Evolutionary conservation across 495 filamentous ascomycete genomes (phyloP).

Genomic region (Haplographium delicatum): DNA sequence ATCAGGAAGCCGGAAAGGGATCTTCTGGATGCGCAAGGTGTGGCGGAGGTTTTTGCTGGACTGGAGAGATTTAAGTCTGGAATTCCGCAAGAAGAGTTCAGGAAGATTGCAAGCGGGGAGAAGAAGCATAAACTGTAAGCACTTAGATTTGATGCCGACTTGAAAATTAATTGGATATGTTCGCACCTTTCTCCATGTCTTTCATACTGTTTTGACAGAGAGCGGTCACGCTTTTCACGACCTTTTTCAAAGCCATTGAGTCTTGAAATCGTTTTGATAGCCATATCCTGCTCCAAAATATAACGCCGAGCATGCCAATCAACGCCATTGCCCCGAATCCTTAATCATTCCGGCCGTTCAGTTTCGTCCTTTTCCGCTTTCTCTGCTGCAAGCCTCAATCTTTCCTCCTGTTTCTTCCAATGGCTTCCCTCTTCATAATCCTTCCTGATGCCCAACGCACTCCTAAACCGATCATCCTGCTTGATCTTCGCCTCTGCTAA

Average conservation of each 20-base stretch:
- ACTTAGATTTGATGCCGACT: not conserved
- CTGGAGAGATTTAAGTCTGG: conserved; percentile 74
- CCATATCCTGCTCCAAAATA: not conserved
- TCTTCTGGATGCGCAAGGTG: conserved; percentile 66
- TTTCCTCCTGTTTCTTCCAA: conserved; percentile 68
- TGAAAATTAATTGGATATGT: not conserved
- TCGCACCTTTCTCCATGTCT: conserved; percentile 10
- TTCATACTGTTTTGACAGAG: no score
- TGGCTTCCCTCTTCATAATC: conserved; percentile 83
- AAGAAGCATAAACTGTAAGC: conserved; percentile 73
- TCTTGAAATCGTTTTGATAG: no score
- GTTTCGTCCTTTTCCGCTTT: conserved; percentile 33
- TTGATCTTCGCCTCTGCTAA: conserved; percentile 92
- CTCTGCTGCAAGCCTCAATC: conserved; percentile 52
- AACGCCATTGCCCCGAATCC: not conserved
- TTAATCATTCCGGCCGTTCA: conserved; percentile 11
- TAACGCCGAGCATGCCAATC: not conserved
- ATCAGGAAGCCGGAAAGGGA: conserved; percentile 71
- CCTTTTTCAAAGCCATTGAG: no score
- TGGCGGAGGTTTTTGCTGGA: conserved; percentile 78
- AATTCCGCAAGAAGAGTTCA: conserved; percentile 80
- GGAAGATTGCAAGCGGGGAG: conserved; percentile 48
- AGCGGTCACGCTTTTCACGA: no score
- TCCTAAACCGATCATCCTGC: conserved; percentile 85
- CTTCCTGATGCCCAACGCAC: conserved; percentile 81